Conservation (phyloP, 345 rosid species). For the Aegle marmelos region DNA sequence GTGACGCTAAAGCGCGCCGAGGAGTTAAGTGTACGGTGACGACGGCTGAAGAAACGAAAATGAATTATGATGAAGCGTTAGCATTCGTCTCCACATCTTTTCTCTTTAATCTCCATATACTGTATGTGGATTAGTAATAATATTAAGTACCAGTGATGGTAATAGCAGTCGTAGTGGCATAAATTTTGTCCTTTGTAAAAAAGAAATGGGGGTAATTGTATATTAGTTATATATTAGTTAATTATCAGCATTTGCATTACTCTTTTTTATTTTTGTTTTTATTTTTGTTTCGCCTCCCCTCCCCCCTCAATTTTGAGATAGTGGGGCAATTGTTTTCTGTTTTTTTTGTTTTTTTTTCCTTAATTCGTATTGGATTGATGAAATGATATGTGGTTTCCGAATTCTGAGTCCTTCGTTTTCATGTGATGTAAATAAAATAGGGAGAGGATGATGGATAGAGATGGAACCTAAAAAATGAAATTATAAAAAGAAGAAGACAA, state of each 20-base stretch:
- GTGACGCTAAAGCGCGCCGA: conserved; percentile 32
- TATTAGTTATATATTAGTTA: conserved; percentile 7
- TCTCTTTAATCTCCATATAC: neutral
- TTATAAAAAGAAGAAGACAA: neutral
- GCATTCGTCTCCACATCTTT: neutral
- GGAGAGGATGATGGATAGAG: neutral
- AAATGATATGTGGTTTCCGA: neutral
- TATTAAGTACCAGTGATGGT: too few relatives aligned
- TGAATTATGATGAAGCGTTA: conserved; percentile 6
- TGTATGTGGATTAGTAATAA: neutral
- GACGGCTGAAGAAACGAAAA: conserved; percentile 18
- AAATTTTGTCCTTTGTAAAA: conserved; percentile 12
- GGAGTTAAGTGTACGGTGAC: conserved; percentile 14
- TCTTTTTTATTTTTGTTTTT: neutral
- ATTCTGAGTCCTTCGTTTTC: neutral
- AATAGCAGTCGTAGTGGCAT: neutral
- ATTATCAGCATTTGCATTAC: conserved; percentile 4
- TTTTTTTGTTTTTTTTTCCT: neutral
- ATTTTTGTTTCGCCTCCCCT: neutral
- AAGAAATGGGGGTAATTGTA: conserved; percentile 1
- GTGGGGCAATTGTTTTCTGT: neutral
- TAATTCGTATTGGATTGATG: neutral
- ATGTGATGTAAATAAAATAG: neutral
- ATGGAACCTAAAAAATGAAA: neutral
- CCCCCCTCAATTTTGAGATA: too few relatives aligned